Evolutionary conservation across 306 rosid genomes (phyloP).

Genomic region (Prunus fruticosa): DNA sequence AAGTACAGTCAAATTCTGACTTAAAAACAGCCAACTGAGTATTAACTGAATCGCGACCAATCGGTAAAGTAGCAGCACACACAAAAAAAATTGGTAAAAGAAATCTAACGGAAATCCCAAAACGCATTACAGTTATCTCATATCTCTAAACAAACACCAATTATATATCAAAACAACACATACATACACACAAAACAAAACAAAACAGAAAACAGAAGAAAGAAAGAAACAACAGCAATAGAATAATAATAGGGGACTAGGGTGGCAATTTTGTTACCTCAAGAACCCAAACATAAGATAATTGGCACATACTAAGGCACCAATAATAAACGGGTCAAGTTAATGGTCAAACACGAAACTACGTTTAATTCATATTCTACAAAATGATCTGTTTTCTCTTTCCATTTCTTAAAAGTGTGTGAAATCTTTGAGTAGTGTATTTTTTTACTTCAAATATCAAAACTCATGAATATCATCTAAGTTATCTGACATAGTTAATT

Average conservation of each 20-base stretch:
- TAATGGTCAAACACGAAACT: not conserved
- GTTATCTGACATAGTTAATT: not conserved
- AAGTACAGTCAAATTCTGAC: not conserved
- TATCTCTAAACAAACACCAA: not conserved
- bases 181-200: too few species aligned
- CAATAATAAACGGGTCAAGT: not conserved
- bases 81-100: too few species aligned
- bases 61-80: not conserved
- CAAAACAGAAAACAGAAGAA: too few species aligned
- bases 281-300: too few species aligned
- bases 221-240: too few species aligned
- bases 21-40: not conserved
- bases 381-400: not conserved
- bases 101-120: not conserved
- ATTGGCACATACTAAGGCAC: not conserved
- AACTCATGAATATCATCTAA: not conserved
- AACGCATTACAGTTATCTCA: not conserved
- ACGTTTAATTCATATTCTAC: not conserved
- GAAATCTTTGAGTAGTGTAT: too few species aligned
- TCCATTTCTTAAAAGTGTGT: not conserved
- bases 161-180: too few species aligned
- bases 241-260: too few species aligned
- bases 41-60: not conserved
- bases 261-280: too few species aligned
- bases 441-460: too few species aligned